phyloP scores from a whole-genome alignment of 345 rosid species.

The Dovyalis caffra region DNA sequence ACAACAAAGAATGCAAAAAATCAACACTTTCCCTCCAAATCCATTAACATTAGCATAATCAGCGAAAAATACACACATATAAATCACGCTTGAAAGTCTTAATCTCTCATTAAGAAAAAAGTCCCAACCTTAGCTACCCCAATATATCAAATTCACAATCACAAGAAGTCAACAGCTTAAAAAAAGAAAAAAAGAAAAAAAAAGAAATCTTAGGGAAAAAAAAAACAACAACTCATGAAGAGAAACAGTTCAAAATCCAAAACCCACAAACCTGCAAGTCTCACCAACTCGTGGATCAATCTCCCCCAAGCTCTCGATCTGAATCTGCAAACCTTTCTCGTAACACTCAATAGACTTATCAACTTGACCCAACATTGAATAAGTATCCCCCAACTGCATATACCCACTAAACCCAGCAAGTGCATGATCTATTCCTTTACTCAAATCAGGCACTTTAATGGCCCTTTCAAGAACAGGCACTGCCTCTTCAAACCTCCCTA shows the following conservation, averaged over 20 bases:
- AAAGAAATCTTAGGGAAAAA: neutral
- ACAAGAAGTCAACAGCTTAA: neutral
- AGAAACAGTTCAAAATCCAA: neutral
- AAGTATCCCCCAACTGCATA: slow-evolving; percentile 96
- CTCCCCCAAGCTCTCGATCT: slow-evolving; percentile 92
- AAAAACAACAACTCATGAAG: neutral
- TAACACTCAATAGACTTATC: slow-evolving; percentile 80
- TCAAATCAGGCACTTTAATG: slow-evolving; percentile 69
- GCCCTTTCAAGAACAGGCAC: slow-evolving; percentile 85
- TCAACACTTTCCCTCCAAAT: neutral
- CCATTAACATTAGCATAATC: neutral
- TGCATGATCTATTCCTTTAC: slow-evolving; percentile 76
- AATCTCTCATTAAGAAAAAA: neutral
- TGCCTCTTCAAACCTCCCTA: slow-evolving; percentile 93
- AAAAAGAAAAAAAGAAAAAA: neutral
- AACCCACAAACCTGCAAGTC: slow-evolving; percentile 82
- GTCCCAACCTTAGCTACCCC: neutral
- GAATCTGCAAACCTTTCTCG: slow-evolving; percentile 89
- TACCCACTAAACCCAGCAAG: slow-evolving; percentile 91
- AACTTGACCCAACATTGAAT: slow-evolving; percentile 93
- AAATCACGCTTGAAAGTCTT: neutral
- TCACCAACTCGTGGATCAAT: slow-evolving; percentile 97
- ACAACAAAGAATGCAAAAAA: neutral
- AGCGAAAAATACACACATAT: neutral
- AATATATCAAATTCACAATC: neutral